Evolutionary conservation across 768 basidiomycete species (phyloP), one percentile per base, ranked within the genome.

Genomic region (Tulasnella sp.): DNA sequence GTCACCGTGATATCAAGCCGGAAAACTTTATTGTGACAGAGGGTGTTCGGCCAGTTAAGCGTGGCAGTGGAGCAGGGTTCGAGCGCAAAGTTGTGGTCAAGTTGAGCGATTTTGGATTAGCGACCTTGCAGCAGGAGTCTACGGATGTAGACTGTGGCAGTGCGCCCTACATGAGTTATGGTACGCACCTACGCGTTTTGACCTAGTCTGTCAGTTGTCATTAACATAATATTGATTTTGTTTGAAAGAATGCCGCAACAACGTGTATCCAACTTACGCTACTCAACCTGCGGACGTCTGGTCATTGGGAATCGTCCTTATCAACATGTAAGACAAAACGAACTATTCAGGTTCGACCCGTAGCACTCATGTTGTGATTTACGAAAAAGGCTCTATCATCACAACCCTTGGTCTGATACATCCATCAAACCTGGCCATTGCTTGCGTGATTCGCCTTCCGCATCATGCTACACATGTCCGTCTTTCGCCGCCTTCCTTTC

Each of bases 81-180:
- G 86, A 89, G 64, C 79, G 88, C 60, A 83, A 83, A 62, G 93
- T 99, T 55, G 69, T 93, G 48, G 91, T 96, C 70, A 99, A 99
- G 70, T 74, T 99, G 56, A 80, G 89, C 5, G 93, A 99, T 66
- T 99, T 98, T 72, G 93, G 93, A 16, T 70, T 99, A 39, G 90
- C 89, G 6, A 98, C 93, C 1, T 81, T 76, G 12, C 90, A 98
- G 61, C 64, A 77, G 57, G 79, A 87, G 57, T 90, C 86, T 52
- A 81, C 84, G 53, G 93, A 99, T 66, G 89, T 98, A 76, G 93
- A 98, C 64, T 98, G 95, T 65, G 93, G 93, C 53, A 93, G 90
- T 65, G 90, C 91, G 46, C 93, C 93, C 0, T 98, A 98, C 66
- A 96, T 98, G 93, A 92, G 89, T 65, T 96, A 82, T 62, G 89